A percentile compares a stretch with the other conserved stretches of the same genome.
Conservation (phyloP, 2,329 filamentous ascomycete genomes). For the Claviceps quebecensis region DNA sequence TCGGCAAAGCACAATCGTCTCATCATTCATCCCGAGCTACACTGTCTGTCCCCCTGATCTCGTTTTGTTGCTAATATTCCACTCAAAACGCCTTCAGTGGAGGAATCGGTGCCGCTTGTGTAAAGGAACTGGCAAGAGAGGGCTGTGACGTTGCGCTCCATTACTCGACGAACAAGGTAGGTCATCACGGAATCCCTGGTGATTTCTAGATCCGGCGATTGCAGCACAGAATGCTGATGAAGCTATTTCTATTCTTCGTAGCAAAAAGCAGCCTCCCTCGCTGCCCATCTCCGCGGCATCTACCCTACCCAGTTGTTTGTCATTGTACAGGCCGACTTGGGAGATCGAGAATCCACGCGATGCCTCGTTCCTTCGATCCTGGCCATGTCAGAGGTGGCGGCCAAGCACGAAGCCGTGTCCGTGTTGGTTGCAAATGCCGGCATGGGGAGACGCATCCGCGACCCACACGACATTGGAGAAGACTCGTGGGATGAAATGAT, state of each 20-base stretch:
- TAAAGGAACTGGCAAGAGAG: slow-evolving; percentile 3
- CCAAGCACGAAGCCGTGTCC: slow-evolving; percentile 2
- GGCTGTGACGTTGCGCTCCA: slow-evolving; percentile 5
- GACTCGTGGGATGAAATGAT: slow-evolving; percentile 6
- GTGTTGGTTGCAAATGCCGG: slow-evolving; percentile 6
- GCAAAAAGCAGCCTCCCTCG: slow-evolving; percentile 4
- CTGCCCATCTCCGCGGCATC: not conserved
- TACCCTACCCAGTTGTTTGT: slow-evolving; percentile 4
- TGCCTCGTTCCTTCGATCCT: slow-evolving; percentile 1
- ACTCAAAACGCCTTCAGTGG: not conserved
- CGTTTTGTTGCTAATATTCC: not conserved
- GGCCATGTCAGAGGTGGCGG: not conserved
- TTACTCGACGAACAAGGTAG: slow-evolving; percentile 4
- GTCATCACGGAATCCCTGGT: not conserved
- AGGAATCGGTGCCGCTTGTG: slow-evolving; percentile 6
- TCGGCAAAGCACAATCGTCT: not conserved
- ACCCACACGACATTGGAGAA: slow-evolving; percentile 2
- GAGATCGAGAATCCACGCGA: slow-evolving; percentile 3
- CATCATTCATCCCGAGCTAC: not conserved
- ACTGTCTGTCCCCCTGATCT: not conserved
- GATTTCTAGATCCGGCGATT: no score
- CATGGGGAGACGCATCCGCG: slow-evolving; percentile 5
- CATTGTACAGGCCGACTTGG: slow-evolving; percentile 3
- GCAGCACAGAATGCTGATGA: not conserved
- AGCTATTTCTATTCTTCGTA: not conserved